Evolutionary conservation across 306 rosid genomes (phyloP), one percentile per base, ranked within the genome.

Genomic region (Pachyrhizus erosus): DNA sequence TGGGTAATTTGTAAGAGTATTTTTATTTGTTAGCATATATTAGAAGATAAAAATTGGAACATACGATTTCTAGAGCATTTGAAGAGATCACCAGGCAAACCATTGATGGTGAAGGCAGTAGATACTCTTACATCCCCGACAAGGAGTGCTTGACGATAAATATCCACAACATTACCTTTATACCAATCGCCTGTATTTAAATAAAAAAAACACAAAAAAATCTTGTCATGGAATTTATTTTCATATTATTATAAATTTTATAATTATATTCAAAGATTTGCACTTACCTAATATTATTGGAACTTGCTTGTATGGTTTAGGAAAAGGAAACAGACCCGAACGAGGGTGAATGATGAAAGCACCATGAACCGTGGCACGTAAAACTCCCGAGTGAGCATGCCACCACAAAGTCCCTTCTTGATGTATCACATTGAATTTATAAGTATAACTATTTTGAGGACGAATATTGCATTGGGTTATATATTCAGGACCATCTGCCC

Each of bases 371-470:
- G 91, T 89, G 55, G 92, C 90, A 0, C 96, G 92, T 45, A 91
- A 86, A 88, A 81, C 78, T 1, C 85, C 70, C 0, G 82, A 20
- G 42, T 91, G 96, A 1, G 96, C 90, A 55, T 91, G 96, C 96
- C 96, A 91, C 92, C 96, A 91, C 9, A 89, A 83, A 1, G 93
- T 89, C 8, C 96, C 96, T 46, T 91, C 96, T 70, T 91, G 91
- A 18, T 82, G 26, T 26, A 70, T 86, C 55, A 91, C 80, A 0
- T 82, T 85, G 72, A 89, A 91, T 74, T 24, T 87, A 67, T 91
- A 85, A 0, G 91, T 79, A 27, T 84, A 89, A 5, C 5, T 88
- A 0, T 54, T 9, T n/a, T 82, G 84, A 0, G 90, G 84, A 11
- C 15, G 83, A 58, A 91, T 91, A 18, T 89, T 68, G 54, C 93